Evolutionary conservation across 441 rosid species (phyloP).

Genomic region (Rhodomyrtus psidioides): DNA sequence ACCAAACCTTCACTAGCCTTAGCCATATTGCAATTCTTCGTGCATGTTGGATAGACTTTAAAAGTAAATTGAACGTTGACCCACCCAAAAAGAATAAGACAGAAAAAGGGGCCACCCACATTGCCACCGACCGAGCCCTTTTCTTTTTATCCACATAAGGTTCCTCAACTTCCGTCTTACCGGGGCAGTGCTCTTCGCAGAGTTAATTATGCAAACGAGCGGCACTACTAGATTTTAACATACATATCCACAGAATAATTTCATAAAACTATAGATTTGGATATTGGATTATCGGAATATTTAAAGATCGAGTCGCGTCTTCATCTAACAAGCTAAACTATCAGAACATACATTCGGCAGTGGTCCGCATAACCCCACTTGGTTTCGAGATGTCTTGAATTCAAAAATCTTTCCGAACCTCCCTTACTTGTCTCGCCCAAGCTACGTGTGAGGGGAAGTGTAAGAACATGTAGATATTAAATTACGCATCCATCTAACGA

Average conservation of each 20-base stretch:
- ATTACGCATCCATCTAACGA: background rate
- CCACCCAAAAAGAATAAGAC: background rate
- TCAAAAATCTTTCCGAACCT: background rate
- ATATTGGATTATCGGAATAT: background rate
- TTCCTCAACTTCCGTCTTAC: background rate
- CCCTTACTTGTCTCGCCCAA: background rate
- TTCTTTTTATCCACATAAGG: background rate
- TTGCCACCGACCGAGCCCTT: background rate
- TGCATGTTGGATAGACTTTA: background rate
- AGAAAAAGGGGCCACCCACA: background rate
- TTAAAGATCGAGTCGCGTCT: background rate
- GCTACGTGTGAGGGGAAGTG: background rate
- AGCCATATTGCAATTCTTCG: background rate
- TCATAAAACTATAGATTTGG: background rate
- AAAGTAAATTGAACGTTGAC: background rate
- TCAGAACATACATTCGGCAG: background rate
- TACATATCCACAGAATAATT: background rate
- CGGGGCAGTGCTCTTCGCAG: background rate
- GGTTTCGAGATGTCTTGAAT: background rate
- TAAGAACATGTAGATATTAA: background rate
- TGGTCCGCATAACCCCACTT: rapidly evolving
- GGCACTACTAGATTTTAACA: background rate
- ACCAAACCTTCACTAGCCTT: background rate
- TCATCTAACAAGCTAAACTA: background rate
- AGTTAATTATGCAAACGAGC: background rate